Percentiles rank a stretch among this genome's conserved stretches.
phyloP scores from a whole-genome alignment of 495 filamentous ascomycete genomes.

The Talaromyces adpressus region DNA sequence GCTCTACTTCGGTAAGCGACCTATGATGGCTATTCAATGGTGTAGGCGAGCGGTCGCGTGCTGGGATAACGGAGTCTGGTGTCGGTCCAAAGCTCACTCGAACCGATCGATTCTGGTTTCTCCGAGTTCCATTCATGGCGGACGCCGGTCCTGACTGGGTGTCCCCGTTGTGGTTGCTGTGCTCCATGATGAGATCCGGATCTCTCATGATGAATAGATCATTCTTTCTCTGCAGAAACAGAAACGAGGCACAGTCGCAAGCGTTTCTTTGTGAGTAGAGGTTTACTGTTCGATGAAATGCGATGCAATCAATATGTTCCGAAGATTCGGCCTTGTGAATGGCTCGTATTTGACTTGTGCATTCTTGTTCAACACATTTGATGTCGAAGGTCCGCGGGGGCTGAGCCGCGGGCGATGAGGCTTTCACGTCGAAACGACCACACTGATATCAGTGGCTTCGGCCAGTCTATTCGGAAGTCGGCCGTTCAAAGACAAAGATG shows the following conservation, averaged over 20 bases:
- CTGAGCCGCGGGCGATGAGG: background rate
- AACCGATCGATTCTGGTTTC: conserved; percentile 28
- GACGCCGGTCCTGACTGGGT: conserved; percentile 21
- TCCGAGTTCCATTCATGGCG: conserved; percentile 23
- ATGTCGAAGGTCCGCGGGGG: background rate
- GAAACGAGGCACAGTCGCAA: background rate
- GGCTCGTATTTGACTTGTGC: background rate
- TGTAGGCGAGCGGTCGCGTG: conserved; percentile 34
- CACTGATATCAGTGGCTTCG: background rate
- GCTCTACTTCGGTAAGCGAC: conserved; percentile 32
- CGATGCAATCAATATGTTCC: background rate
- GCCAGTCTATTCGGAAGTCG: background rate
- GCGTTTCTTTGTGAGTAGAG: background rate
- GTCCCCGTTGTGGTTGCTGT: conserved; percentile 18
- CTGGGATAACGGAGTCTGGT: conserved; percentile 34
- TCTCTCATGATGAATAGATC: conserved; percentile 32
- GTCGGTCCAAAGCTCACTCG: conserved; percentile 41
- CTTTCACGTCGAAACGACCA: background rate
- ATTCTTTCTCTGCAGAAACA: conserved; percentile 18
- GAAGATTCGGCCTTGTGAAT: background rate
- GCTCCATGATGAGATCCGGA: conserved; percentile 33
- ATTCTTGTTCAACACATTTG: conserved; percentile 1
- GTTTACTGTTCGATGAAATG: background rate
- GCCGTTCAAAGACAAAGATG: background rate
- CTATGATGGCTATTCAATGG: conserved; percentile 31